Conservation (phyloP, 2,329 filamentous ascomycete species). For the Penicillium sp. region DNA sequence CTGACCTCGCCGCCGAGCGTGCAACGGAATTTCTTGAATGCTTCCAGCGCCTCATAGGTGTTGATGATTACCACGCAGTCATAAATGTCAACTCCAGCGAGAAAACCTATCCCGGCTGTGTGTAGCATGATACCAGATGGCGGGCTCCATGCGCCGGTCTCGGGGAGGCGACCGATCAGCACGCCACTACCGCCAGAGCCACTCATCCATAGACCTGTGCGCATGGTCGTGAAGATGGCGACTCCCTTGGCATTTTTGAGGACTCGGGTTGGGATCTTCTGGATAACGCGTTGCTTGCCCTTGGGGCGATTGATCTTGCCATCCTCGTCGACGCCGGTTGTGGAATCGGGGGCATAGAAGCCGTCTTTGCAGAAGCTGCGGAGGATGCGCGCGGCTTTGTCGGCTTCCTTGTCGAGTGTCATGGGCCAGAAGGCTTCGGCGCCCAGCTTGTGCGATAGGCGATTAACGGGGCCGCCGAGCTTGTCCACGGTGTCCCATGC, state of each 20-base stretch:
- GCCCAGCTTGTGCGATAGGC: slow-evolving; percentile 76
- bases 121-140: slow-evolving; percentile 90
- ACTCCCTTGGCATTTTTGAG: slow-evolving; percentile 87
- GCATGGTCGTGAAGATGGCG: slow-evolving; percentile 94
- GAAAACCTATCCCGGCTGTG: slow-evolving; percentile 82
- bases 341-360: slow-evolving; percentile 61
- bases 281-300: slow-evolving; percentile 64
- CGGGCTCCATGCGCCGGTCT: slow-evolving; percentile 86
- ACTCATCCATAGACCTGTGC: slow-evolving; percentile 86
- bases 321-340: slow-evolving; percentile 46
- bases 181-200: slow-evolving; percentile 89
- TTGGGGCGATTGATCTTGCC: slow-evolving; percentile 55
- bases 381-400: slow-evolving; percentile 86
- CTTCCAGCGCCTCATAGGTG: slow-evolving; percentile 76
- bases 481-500: slow-evolving; percentile 68
- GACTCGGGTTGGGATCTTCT: slow-evolving; percentile 83
- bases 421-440: slow-evolving; percentile 83
- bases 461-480: slow-evolving; percentile 74
- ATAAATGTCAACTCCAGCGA: slow-evolving; percentile 91
- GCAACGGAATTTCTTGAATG: slow-evolving; percentile 75
- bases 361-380: slow-evolving; percentile 86
- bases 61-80: slow-evolving; percentile 94
- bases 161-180: slow-evolving; percentile 72
- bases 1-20: slow-evolving; percentile 80
- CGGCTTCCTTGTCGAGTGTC: slow-evolving; percentile 81